These are phyloP conservation scores for Panaeolus cyanescens DNA, from an alignment of 768 basidiomycete genomes.

Conservation along the genomic window DNA sequence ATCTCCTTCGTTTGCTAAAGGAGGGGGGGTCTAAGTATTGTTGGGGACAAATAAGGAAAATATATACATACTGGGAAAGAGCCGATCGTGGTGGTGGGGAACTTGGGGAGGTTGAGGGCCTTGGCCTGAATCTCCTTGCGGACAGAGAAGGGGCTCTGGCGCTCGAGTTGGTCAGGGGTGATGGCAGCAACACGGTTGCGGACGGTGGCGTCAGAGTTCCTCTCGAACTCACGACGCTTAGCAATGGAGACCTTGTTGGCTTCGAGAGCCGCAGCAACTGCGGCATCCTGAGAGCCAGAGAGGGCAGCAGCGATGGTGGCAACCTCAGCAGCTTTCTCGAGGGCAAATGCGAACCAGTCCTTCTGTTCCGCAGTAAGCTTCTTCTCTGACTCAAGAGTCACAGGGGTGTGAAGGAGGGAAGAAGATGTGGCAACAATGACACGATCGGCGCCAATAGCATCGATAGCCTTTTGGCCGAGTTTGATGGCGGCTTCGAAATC, in stretches of 20 bases:
- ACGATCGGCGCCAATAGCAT: constrained; percentile 80
- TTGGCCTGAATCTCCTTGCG: constrained; percentile 90
- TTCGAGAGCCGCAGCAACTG: constrained; percentile 74
- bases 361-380: constrained; percentile 87
- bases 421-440: constrained; percentile 96
- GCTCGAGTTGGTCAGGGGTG: constrained; percentile 81
- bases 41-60: background rate
- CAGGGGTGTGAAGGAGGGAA: constrained; percentile 97
- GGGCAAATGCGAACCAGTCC: constrained; percentile 98
- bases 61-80: constrained; percentile 80
- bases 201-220: constrained; percentile 88
- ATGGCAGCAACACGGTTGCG: constrained; percentile 94
- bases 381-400: constrained; percentile 90
- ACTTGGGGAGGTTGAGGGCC: constrained; percentile 89
- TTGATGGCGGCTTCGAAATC: constrained; percentile 86
- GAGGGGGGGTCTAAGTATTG: constrained; percentile 14
- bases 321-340: constrained; percentile 94
- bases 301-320: constrained; percentile 82
- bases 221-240: constrained; percentile 94
- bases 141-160: constrained; percentile 85
- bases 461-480: constrained; percentile 81
- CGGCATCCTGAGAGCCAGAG: constrained; percentile 80
- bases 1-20: constrained; percentile 97
- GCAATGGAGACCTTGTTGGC: constrained; percentile 89
- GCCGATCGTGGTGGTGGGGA: constrained; percentile 98